Base-by-base conservation (phyloP, 768 basidiomycete genomes). In the Suillus discolor region DNA sequence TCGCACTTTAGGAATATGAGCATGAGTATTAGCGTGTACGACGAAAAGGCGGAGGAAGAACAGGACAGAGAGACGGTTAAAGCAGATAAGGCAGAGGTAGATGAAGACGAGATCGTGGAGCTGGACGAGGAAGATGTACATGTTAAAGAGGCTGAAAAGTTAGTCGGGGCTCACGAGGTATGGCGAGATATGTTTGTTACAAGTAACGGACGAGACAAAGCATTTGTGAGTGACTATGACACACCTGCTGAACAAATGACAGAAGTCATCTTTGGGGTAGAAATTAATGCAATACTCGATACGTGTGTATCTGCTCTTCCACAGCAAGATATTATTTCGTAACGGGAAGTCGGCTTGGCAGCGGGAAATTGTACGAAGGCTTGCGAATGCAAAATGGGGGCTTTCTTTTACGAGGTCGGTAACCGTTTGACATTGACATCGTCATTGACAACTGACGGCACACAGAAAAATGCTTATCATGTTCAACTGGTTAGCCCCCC, bases 251-350 rank as follows among this genome's bases (percentile, higher is more conserved):
- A 61, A 71, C 59, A 42, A 57, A 4, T 61, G 59, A 18, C 44
- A 41, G 54, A 34, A 45, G 25, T 13, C 20, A 12, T 25, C 38
- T 28, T 25, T 42, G 59, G 25, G 47, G 59, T 68, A 94, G 93
- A 95, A 95, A 93, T 71, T 94, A 63, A 87, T 95, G 64, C 93
- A 95, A 80, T 95, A 94, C 74, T 84, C 90, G 28, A 85, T 95
- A 67, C 86, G 87, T 57, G 78, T 93, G 61, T 92, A 89, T 74
- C 81, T 94, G 42, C 74, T 91, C 39, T 86, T 92, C 74, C 93
- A 95, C 73, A 77, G 79, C 61, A 81, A 85, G 4, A 57, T 88
- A 47, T 69, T 89, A 4, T 75, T 90, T 63, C 81, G 85, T 62
- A 80, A 79, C 64, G 47, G 71, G 68, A 68, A 67, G 31, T 74